Conservation (phyloP, 2,329 filamentous ascomycete genomes). For the Rutstroemia sydowiana region DNA sequence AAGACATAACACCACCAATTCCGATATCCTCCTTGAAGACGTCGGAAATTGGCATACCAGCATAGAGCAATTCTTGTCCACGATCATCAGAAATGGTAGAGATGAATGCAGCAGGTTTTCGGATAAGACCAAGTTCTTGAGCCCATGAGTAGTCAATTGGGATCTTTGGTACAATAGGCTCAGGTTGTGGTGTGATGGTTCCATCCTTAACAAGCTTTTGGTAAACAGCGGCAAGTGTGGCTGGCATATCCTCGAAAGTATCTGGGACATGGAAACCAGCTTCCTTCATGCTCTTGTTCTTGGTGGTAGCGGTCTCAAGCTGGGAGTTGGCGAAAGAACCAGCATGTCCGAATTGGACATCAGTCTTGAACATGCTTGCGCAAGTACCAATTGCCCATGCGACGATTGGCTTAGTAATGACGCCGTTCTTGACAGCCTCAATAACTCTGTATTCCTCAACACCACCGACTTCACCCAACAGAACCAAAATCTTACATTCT, state of each 20-base stretch:
- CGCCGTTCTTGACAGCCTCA: constrained; percentile 88
- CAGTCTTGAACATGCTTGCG: constrained; percentile 99
- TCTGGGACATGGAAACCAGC: constrained; percentile 91
- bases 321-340: constrained; percentile 99
- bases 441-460: constrained; percentile 99
- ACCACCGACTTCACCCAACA: constrained; percentile 97
- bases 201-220: constrained; percentile 79
- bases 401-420: constrained; percentile 97
- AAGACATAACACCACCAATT: constrained; percentile 99
- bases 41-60: constrained; percentile 99
- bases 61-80: constrained; percentile 98
- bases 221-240: constrained; percentile 72
- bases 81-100: constrained; percentile 99
- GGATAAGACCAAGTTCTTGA: constrained; percentile 97
- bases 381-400: constrained; percentile 99
- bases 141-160: constrained; percentile 99
- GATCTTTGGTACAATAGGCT: constrained; percentile 96
- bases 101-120: constrained; percentile 99
- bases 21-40: constrained; percentile 99
- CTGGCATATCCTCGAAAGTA: constrained; percentile 93
- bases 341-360: constrained; percentile 98
- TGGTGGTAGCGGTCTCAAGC: constrained; percentile 90
- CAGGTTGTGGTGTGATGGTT: constrained; percentile 75
- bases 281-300: constrained; percentile 96
- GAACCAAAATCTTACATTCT: constrained; percentile 91